Conservation (phyloP, 2,329 filamentous ascomycete species). For the Alternaria viburni region DNA sequence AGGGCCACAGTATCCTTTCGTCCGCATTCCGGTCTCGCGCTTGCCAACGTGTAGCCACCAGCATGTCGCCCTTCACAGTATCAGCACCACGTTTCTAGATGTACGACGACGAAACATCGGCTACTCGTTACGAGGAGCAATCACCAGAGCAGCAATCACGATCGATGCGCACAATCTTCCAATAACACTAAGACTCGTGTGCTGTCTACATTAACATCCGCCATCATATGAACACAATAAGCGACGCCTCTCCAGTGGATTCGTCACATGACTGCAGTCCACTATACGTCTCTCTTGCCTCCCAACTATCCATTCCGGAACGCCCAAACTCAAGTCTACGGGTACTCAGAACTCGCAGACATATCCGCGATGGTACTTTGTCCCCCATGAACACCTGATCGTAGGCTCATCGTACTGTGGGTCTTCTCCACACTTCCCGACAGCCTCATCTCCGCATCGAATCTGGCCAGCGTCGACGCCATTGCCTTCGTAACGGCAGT, state of each 20-base stretch:
- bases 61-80: neutral
- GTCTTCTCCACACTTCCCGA: neutral
- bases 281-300: neutral
- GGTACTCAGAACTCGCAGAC: neutral
- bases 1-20: neutral
- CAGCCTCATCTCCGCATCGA: neutral
- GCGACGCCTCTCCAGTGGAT: no score
- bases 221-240: neutral
- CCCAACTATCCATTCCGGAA: no score
- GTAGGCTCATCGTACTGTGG: neutral
- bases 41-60: neutral
- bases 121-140: neutral
- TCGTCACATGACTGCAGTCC: neutral
- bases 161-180: neutral
- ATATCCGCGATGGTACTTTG: neutral
- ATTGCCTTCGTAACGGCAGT: neutral
- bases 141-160: neutral
- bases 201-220: neutral
- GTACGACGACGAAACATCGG: neutral
- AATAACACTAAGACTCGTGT: neutral
- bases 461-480: neutral
- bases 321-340: neutral
- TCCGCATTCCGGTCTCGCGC: neutral
- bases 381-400: neutral
- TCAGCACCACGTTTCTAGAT: neutral